Base-by-base conservation (phyloP, 2,329 filamentous ascomycete genomes). In the Chalara sp. region DNA sequence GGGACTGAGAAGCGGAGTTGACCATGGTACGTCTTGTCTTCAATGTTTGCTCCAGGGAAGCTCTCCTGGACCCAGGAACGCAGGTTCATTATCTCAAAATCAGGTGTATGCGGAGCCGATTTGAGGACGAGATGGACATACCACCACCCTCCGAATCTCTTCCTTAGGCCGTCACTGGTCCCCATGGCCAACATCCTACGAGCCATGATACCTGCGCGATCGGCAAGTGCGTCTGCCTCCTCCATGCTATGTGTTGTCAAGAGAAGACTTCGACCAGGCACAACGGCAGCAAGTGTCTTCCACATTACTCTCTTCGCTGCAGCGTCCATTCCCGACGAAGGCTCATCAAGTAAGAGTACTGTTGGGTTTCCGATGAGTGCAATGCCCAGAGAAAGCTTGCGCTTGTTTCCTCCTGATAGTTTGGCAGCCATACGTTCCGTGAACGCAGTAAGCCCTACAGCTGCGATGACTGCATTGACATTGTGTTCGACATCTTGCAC, bases 231-330 rank as follows among this genome's bases (percentile, higher is more conserved):
- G 62, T 95, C 89, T 0, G 91, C 92, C 69, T 96, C 92, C 66
- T 96, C 91, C 90, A 96, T 96, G 46, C 82, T 88, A 67, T 97
- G 92, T 0, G 92, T 96, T 0, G 92, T 96, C 13, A 97, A 77
- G 1, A 97, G 75, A 12, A 96, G 80, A 0, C 85, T 87, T n/a
- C 91, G 80, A 0, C 89, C 89, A 0, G 82, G 79, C 0, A 86
- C 83, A 4, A 91, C 83, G 1, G 82, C 78, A 4, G 81, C 80
- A 1, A 96, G 75, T 0, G 90, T 95, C 51, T 81, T 81, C 92
- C 92, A 96, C 87, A 97, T 95, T 57, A 95, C 79, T 41, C 92
- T 80, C 68, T 96, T 96, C 0, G 89, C 86, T 0, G 89, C 89
- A 0, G 91, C 90, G 61, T 97, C 92, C 72, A 96, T 87, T 0